These are phyloP conservation scores for Agaricales sp. DNA, from an alignment of 1,284 basidiomycete species.

Conservation along the genomic window DNA sequence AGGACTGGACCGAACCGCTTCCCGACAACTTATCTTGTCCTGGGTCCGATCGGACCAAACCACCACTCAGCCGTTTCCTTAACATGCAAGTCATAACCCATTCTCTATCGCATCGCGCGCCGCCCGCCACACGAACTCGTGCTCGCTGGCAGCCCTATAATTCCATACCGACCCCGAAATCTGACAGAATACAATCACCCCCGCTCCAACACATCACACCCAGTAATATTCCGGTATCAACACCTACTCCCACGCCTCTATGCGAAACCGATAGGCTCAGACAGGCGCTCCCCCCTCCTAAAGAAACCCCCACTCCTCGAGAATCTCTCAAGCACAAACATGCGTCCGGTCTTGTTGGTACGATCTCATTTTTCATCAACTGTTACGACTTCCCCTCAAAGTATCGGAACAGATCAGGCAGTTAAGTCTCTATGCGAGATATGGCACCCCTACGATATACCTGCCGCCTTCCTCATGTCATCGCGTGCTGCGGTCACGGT, in stretches of 20 bases:
- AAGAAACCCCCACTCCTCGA: slow-evolving; percentile 26
- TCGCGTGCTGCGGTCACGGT: slow-evolving; percentile 19
- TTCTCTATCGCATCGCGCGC: slow-evolving; percentile 56
- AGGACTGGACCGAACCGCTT: neutral
- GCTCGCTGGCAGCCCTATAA: slow-evolving; percentile 70
- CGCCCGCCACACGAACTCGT: slow-evolving; percentile 50
- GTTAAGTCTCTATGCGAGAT: slow-evolving; percentile 64
- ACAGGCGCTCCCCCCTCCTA: slow-evolving; percentile 20
- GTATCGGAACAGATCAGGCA: slow-evolving; percentile 49
- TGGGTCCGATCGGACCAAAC: slow-evolving; percentile 17
- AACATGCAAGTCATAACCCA: slow-evolving; percentile 49
- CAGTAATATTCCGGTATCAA: slow-evolving; percentile 17
- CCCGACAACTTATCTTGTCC: slow-evolving; percentile 8
- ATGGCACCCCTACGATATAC: slow-evolving; percentile 66
- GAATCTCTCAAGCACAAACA: slow-evolving; percentile 47
- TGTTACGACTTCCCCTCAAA: slow-evolving; percentile 12
- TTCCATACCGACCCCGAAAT: slow-evolving; percentile 14
- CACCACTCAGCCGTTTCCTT: slow-evolving; percentile 12
- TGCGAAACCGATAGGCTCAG: slow-evolving; percentile 27
- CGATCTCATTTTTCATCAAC: slow-evolving; percentile 20
- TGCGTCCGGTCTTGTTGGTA: slow-evolving; percentile 57
- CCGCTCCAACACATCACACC: neutral
- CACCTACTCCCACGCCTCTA: slow-evolving; percentile 22
- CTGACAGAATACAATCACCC: slow-evolving; percentile 4
- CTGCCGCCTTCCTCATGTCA: slow-evolving; percentile 43